Conservation (phyloP, 495 filamentous ascomycete species). For the Talaromyces trachyspermus region DNA sequence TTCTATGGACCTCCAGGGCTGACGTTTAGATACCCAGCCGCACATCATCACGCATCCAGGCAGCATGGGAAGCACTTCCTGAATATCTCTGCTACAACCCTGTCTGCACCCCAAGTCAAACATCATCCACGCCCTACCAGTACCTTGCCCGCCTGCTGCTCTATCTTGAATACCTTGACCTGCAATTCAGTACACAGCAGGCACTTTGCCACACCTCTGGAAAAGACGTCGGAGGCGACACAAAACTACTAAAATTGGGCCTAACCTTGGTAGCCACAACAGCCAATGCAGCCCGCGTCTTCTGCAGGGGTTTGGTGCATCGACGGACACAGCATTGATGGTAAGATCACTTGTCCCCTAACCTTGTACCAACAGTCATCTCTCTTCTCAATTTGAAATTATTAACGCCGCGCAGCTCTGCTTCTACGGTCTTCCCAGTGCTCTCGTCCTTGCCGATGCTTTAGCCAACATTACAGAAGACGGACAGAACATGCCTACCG, state of each 20-base stretch:
- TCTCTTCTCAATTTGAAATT: neutral
- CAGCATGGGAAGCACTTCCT: neutral
- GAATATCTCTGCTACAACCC: neutral
- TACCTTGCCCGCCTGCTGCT: neutral
- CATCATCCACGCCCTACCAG: neutral
- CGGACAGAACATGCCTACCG: too few species aligned
- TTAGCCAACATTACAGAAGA: too few species aligned
- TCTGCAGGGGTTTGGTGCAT: neutral
- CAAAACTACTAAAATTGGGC: neutral
- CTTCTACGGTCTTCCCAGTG: neutral
- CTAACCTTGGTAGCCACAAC: neutral
- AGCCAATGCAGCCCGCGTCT: neutral
- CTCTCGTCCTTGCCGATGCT: too few species aligned
- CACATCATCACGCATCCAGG: neutral
- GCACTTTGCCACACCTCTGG: neutral
- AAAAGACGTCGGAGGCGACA: neutral
- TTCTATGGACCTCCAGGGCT: neutral
- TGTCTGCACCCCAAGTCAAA: neutral
- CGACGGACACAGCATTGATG: neutral
- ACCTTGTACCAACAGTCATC: neutral
- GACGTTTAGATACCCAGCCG: neutral
- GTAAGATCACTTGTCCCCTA: neutral
- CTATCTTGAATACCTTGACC: neutral
- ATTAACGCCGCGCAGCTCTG: neutral
- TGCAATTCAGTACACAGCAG: neutral